Percentiles rank a stretch among this genome's conserved stretches.
These are phyloP conservation scores for Vanrija sp. DNA, from an alignment of 1,284 basidiomycete species.

Conservation along the genomic window DNA sequence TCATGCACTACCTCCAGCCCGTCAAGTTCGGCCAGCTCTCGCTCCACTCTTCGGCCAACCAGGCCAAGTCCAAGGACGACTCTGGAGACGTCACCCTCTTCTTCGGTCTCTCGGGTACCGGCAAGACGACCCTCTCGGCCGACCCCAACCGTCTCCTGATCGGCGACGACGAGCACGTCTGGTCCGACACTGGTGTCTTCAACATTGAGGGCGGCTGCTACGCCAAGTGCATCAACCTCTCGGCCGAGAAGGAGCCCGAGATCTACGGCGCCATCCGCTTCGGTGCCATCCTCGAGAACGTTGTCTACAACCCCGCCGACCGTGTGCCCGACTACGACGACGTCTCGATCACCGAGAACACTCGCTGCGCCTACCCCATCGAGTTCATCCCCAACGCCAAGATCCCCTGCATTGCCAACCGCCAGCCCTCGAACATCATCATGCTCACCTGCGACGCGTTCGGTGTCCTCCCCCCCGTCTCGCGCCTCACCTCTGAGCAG, in stretches of 20 bases:
- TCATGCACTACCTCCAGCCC: slow-evolving; percentile 99
- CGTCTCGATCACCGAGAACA: slow-evolving; percentile 96
- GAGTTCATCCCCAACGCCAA: slow-evolving; percentile 94
- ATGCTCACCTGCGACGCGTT: slow-evolving; percentile 98
- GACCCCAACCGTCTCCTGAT: slow-evolving; percentile 87
- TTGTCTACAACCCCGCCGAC: slow-evolving; percentile 88
- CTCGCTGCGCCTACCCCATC: slow-evolving; percentile 96
- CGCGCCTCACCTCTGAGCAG: slow-evolving; percentile 87
- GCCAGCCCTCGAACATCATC: slow-evolving; percentile 84
- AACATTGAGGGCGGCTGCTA: slow-evolving; percentile 99
- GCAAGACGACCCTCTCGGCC: slow-evolving; percentile 95
- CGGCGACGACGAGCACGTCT: slow-evolving; percentile 97
- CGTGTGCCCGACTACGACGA: slow-evolving; percentile 95
- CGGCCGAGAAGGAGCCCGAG: slow-evolving; percentile 91
- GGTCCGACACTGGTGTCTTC: slow-evolving; percentile 97
- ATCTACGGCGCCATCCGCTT: slow-evolving; percentile 94
- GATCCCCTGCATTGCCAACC: slow-evolving; percentile 80
- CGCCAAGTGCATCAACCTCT: slow-evolving; percentile 97
- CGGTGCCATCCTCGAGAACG: slow-evolving; percentile 97
- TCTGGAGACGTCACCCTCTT: slow-evolving; percentile 93
- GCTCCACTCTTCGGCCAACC: slow-evolving; percentile 96
- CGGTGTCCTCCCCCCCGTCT: slow-evolving; percentile 94
- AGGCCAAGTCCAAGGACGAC: slow-evolving; percentile 57
- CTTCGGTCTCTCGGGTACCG: slow-evolving; percentile 98
- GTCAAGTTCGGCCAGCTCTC: slow-evolving; percentile 98